These are phyloP conservation scores for Ceratobasidium papillatum DNA, from an alignment of 1,284 basidiomycete species.

Conservation along the genomic window DNA sequence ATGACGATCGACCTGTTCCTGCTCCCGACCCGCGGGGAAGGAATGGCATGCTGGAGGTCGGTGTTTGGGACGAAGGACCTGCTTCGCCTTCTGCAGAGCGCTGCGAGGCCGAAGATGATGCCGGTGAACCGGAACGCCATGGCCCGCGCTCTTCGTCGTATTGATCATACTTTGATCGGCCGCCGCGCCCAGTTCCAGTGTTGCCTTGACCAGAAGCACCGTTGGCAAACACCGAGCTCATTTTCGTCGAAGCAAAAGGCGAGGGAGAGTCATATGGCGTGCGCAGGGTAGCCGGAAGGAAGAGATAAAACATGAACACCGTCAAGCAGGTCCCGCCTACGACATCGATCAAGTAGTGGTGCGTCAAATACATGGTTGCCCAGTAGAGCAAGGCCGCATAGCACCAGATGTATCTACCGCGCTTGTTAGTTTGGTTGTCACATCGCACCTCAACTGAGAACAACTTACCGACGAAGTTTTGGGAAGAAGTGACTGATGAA, in stretches of 20 bases:
- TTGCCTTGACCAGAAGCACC: slow-evolving; percentile 49
- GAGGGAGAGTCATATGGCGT: slow-evolving; percentile 64
- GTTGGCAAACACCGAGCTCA: slow-evolving; percentile 38
- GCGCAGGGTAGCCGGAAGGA: slow-evolving; percentile 82
- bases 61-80: slow-evolving; percentile 69
- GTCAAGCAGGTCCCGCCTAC: slow-evolving; percentile 93
- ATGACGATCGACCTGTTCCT: slow-evolving; percentile 54
- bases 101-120: slow-evolving; percentile 58
- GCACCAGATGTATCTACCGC: slow-evolving; percentile 71
- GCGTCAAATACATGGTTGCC: slow-evolving; percentile 98
- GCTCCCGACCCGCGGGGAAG: slow-evolving; percentile 51
- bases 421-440: slow-evolving; percentile 45
- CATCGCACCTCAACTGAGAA: slow-evolving; percentile 3
- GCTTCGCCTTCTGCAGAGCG: slow-evolving; percentile 61
- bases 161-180: slow-evolving; percentile 71
- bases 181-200: slow-evolving; percentile 46
- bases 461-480: slow-evolving; percentile 53
- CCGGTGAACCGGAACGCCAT: slow-evolving; percentile 52
- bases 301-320: slow-evolving; percentile 86
- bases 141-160: slow-evolving; percentile 68
- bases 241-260: slow-evolving; percentile 48
- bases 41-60: slow-evolving; percentile 53
- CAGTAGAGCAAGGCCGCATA: slow-evolving; percentile 94
- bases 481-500: slow-evolving; percentile 98
- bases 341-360: slow-evolving; percentile 98